Evolutionary conservation across 2,329 filamentous ascomycete genomes (phyloP), one percentile per base, ranked within the genome.

Genomic region (Sporothrix phasma): DNA sequence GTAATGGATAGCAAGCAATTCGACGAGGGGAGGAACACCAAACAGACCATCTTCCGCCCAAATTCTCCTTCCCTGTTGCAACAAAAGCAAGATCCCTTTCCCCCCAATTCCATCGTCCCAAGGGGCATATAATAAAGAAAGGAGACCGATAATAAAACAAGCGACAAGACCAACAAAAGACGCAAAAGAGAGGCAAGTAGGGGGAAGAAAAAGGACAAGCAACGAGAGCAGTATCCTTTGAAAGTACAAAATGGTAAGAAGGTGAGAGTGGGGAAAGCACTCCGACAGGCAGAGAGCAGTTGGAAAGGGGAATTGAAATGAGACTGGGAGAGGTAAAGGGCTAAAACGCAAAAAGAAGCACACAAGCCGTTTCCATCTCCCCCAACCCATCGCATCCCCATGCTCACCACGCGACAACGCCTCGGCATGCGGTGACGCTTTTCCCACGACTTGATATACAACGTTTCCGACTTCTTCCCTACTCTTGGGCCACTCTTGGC

Each of bases 71-170:
- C 22, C 39, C 39, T 43, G 54, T 54, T 45, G 37, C 17, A 41
- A 54, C 15, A 62, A 45, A n/a, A n/a, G n/a, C n/a, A n/a, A n/a
- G n/a, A n/a, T n/a, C n/a, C 26, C 49, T n/a, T 39, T 37, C 26
- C 29, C 59, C 31, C 45, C 34, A 8, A 26, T 53, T 53, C 60
- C 60, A 22, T 43, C 60, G 31, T 62, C 46, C 60, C 46, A 62
- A 49, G 60, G 22, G 60, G 46, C 60, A 62, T 62, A 53, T 62
- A 62, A 43, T 41, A 41, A 62, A 47, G 41, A 2, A 31, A 24
- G 19, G 7, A 56, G 8, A 46, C 24, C 24, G 51, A 62, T 10
- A 54, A 13, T 29, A 56, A n/a, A n/a, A 31, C 5, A 56, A 26
- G 10, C 37, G 17, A 64, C n/a, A 19, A 29, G 37, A 19, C n/a